A percentile compares a stretch with the other conserved stretches of the same genome.
Evolutionary conservation across 495 filamentous ascomycete genomes (phyloP).

Genomic region (Trichocladium uniseriatum): DNA sequence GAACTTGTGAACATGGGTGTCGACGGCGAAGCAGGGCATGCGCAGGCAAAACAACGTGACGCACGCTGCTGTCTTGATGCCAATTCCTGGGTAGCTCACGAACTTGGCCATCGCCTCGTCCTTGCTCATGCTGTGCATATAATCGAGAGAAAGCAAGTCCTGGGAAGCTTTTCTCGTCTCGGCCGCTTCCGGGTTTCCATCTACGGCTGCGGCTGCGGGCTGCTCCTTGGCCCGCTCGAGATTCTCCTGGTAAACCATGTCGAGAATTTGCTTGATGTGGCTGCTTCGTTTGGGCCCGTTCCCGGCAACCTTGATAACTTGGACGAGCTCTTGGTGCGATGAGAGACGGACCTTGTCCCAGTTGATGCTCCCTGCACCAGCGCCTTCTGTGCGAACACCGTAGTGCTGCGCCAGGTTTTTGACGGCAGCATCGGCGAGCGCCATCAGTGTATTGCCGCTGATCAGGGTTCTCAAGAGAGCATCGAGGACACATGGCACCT

Average conservation of each 20-base stretch:
- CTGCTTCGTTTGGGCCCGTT: slow-evolving; percentile 57
- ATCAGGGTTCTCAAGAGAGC: slow-evolving; percentile 75
- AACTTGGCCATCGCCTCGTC: slow-evolving; percentile 66
- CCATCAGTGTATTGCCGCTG: slow-evolving; percentile 63
- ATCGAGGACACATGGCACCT: slow-evolving; percentile 87
- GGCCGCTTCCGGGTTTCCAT: background rate
- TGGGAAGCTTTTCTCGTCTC: background rate
- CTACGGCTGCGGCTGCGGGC: background rate
- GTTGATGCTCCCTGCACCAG: slow-evolving; percentile 62
- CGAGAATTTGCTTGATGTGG: slow-evolving; percentile 71
- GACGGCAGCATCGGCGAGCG: slow-evolving; percentile 60
- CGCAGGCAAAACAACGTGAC: slow-evolving; percentile 72
- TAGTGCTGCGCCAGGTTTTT: slow-evolving; percentile 60
- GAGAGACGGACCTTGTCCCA: slow-evolving; percentile 74
- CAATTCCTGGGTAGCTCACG: slow-evolving; percentile 72
- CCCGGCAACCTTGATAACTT: slow-evolving; percentile 67
- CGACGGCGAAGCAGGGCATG: slow-evolving; percentile 71
- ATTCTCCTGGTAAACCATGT: slow-evolving; percentile 67
- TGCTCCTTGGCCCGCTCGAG: slow-evolving; percentile 21
- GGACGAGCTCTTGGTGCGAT: slow-evolving; percentile 50
- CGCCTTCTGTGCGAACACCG: slow-evolving; percentile 39
- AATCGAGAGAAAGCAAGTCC: slow-evolving; percentile 55
- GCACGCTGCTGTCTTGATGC: slow-evolving; percentile 85
- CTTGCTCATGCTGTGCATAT: slow-evolving; percentile 57
- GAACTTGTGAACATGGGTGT: slow-evolving; percentile 77